Conservation (phyloP, 2,329 filamentous ascomycete genomes). For the Thelonectria rubi region DNA sequence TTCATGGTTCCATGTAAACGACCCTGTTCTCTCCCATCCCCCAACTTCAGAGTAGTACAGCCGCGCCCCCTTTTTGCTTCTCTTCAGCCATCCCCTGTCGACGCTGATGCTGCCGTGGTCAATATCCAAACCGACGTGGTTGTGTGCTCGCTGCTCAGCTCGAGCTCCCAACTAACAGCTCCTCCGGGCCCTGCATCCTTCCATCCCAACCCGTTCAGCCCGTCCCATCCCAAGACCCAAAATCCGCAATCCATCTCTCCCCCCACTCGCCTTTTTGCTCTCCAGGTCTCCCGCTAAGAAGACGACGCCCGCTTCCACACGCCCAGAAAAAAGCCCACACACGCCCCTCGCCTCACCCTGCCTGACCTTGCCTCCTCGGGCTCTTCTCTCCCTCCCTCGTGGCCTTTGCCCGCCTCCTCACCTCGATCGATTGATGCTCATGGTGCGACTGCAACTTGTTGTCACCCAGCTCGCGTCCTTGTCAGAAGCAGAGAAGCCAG, state of each 20-base stretch:
- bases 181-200: neutral
- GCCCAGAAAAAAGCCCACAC: constrained; percentile 12
- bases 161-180: neutral
- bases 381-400: constrained; percentile 16
- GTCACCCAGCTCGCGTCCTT: constrained; percentile 16
- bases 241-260: constrained; percentile 15
- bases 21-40: constrained; percentile 3
- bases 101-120: constrained; percentile 7
- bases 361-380: constrained; percentile 8
- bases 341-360: constrained; percentile 15
- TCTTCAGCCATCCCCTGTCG: constrained; percentile 11
- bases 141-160: neutral
- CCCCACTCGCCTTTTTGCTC: constrained; percentile 1
- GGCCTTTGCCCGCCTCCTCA: constrained; percentile 11
- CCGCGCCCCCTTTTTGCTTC: constrained; percentile 9
- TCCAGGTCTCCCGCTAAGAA: constrained; percentile 20
- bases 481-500: constrained; percentile 16
- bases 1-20: constrained; percentile 2
- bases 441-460: constrained; percentile 18
- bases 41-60: constrained; percentile 12
- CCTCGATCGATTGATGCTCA: constrained; percentile 20
- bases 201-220: neutral
- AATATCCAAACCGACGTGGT: constrained; percentile 6
- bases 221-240: constrained; percentile 14
- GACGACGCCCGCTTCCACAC: constrained; percentile 18